Base-by-base conservation (phyloP, 225 moss, liverwort and hornwort genomes). In the Pseudisothecium myosuroides region DNA sequence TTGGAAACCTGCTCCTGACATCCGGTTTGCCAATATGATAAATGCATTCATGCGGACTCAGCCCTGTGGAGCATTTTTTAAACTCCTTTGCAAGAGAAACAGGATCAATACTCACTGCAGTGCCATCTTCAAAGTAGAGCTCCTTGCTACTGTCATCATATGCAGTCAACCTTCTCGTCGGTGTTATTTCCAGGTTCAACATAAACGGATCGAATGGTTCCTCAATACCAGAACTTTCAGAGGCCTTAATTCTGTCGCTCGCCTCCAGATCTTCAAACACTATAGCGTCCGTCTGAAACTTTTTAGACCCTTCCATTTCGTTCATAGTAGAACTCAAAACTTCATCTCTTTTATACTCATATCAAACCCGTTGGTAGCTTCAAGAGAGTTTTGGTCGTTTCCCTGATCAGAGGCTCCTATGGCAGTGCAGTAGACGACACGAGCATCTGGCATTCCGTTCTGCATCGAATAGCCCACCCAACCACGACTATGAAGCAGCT, bases 1-100 rank as follows among this genome's bases (percentile, higher is more conserved):
- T 77, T 21, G 92, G 92, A 84, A 95, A 95, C 45, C 84, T 91
- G 29, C 31, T 50, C 93, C 93, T 88, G 36, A 95, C 24, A 76
- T 32, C 22, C 39, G 11, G 8, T 74, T 31, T 91, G 72, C 95
- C 95, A 86, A 90, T 41, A 79, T 84, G 68, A 59, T n/a, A 20
- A 56, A 92, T 89, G 83, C 95, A 95, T 26, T 87, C 58, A 69
- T 81, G 92, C n/a, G 83, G 93, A 23, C 22, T 91, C 83, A 47
- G 73, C 41, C 95, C 95, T 82, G 71, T 66, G 56, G 60, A 89
- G 64, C 80, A 89, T 75, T 88, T 95, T 63, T 91, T 88, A 7
- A 93, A 88, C 80, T 62, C 90, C 61, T 86, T 77, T 85, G 92
- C 93, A 43, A 95, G 88, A 56, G 88, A 82, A 60, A 82, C 76